These are phyloP conservation scores for Backusella macrospora DNA, from an alignment of 192 early-diverging fungal genomes.

Conservation along the genomic window DNA sequence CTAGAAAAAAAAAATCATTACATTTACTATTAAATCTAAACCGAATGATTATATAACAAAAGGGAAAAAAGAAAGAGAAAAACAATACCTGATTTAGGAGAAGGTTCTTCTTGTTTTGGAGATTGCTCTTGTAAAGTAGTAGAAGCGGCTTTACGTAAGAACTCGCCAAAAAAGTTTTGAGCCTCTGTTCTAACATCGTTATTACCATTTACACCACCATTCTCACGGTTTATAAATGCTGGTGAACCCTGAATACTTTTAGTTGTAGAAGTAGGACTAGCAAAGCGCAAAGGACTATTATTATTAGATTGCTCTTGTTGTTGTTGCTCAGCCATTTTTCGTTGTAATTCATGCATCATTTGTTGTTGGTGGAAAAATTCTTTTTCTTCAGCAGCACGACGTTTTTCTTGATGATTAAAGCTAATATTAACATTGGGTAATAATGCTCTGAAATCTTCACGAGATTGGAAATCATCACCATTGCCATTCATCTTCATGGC, in stretches of 20 bases:
- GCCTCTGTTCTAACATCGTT: constrained; percentile 42
- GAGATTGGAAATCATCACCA: not conserved
- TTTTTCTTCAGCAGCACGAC: constrained; percentile 6
- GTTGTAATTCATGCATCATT: constrained; percentile 18
- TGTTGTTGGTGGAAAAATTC: constrained; percentile 20
- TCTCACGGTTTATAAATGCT: not conserved
- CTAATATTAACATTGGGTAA: constrained; percentile 66
- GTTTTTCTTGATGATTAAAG: constrained; percentile 43
- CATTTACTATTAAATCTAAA: constrained; percentile 6
- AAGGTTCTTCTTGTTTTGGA: constrained; percentile 16
- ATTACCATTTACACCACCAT: not conserved
- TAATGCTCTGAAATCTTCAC: constrained; percentile 54
- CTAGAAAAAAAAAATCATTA: constrained; percentile 14
- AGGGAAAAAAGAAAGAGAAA: not conserved
- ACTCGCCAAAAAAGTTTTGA: constrained; percentile 63
- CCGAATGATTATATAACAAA: not conserved
- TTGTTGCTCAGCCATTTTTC: constrained; percentile 3
- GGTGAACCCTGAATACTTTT: not conserved
- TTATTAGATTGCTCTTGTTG: constrained; percentile 6
- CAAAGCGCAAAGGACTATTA: not conserved
- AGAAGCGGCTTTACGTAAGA: constrained; percentile 57
- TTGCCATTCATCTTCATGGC: not conserved
- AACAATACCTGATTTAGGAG: constrained; percentile 7
- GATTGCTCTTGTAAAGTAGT: constrained; percentile 24
- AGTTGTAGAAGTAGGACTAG: too few relatives aligned